Percentiles rank a stretch among this genome's conserved stretches.
Conservation (phyloP, 2,329 filamentous ascomycete species). For the Fusarium siculi region DNA sequence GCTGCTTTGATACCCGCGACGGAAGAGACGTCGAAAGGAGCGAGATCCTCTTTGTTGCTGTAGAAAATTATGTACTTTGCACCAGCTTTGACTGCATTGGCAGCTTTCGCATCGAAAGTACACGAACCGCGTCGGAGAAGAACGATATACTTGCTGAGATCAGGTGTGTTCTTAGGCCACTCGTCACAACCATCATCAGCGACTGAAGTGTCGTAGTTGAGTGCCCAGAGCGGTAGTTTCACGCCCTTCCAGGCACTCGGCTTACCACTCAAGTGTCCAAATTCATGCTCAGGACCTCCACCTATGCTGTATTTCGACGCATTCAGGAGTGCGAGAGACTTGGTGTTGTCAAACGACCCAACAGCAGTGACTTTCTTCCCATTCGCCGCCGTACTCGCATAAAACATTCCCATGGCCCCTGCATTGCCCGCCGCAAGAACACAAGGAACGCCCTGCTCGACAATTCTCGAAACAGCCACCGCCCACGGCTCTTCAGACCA, state of each 20-base stretch:
- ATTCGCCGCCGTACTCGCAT: constrained; percentile 59
- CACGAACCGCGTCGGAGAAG: constrained; percentile 70
- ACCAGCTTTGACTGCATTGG: constrained; percentile 63
- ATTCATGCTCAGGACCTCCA: constrained; percentile 47
- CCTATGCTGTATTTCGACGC: constrained; percentile 55
- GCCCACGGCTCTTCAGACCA: constrained; percentile 65
- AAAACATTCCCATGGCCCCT: constrained; percentile 60
- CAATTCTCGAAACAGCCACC: constrained; percentile 62
- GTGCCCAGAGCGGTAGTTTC: constrained; percentile 60
- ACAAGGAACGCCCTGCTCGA: constrained; percentile 63
- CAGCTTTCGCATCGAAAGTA: constrained; percentile 64
- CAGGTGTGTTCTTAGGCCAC: constrained; percentile 63
- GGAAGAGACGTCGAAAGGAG: constrained; percentile 46
- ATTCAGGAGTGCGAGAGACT: constrained; percentile 56
- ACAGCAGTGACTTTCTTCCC: constrained; percentile 60
- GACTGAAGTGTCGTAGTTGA: constrained; percentile 60
- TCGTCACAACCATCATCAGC: constrained; percentile 62
- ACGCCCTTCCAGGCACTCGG: constrained; percentile 58
- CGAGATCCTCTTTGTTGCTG: constrained; percentile 59
- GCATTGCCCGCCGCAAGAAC: constrained; percentile 64
- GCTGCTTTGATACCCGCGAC: constrained; percentile 50
- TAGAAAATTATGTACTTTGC: constrained; percentile 72
- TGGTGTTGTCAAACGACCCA: constrained; percentile 61
- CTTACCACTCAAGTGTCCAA: constrained; percentile 56
- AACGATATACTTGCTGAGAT: constrained; percentile 67